Evolutionary conservation across 768 basidiomycete genomes (phyloP).

Genomic region (Chiua virens): DNA sequence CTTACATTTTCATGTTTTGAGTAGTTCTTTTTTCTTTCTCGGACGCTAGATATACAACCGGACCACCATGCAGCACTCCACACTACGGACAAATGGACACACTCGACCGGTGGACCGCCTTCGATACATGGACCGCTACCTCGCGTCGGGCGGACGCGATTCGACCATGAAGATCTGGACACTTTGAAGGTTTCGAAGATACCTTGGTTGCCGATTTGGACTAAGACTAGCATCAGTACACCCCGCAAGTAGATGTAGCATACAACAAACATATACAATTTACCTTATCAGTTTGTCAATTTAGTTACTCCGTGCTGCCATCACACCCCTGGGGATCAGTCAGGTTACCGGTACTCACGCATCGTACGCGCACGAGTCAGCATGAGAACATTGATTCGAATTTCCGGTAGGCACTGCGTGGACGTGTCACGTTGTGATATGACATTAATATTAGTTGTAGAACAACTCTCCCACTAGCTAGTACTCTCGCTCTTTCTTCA

Average conservation of each 20-base stretch:
- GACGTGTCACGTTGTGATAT: no score
- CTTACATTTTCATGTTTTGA: neutral
- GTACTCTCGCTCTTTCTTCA: no score
- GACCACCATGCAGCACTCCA: constrained; percentile 85
- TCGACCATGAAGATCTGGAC: constrained; percentile 91
- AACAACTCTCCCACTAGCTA: no score
- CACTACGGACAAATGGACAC: constrained; percentile 90
- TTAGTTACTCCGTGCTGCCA: no score
- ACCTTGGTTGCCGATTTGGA: constrained; percentile 17
- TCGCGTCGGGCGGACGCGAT: constrained; percentile 89
- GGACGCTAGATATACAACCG: constrained; percentile 82
- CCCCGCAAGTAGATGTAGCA: constrained; percentile 27
- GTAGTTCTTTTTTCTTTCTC: neutral
- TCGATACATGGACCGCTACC: constrained; percentile 95
- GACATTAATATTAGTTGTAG: no score
- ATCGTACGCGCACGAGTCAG: no score
- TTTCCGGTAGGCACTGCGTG: no score
- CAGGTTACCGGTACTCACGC: no score
- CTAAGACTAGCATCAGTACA: constrained; percentile 19
- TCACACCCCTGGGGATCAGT: no score
- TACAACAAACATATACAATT: constrained; percentile 19
- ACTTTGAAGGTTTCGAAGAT: constrained; percentile 46
- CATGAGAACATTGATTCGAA: no score
- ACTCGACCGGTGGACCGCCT: constrained; percentile 82
- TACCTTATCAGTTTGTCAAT: constrained; percentile 2